These are phyloP conservation scores for Beauveria rudraprayagi DNA, from an alignment of 2,329 filamentous ascomycete genomes.

Conservation along the genomic window DNA sequence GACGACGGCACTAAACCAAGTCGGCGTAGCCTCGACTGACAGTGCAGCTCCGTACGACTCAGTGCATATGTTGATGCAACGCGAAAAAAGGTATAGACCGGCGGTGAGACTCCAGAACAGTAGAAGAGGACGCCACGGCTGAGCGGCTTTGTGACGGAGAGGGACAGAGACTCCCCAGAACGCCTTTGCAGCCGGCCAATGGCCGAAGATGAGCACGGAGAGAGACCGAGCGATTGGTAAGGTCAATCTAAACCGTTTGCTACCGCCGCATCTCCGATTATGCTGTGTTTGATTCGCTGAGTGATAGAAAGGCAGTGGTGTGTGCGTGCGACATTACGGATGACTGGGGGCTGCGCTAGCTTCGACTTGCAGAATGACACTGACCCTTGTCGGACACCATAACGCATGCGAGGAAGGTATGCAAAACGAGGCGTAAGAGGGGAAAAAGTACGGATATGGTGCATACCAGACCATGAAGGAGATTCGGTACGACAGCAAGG, in stretches of 20 bases:
- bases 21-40: conserved; percentile 5
- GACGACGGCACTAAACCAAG: conserved; percentile 1
- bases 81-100: neutral
- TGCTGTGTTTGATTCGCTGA: neutral
- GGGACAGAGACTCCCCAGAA: neutral
- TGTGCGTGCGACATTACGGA: neutral
- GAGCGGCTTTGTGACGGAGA: conserved; percentile 5
- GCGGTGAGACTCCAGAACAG: neutral
- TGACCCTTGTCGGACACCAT: no score
- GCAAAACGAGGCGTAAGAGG: no score
- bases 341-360: neutral
- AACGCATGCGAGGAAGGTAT: no score
- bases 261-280: conserved; percentile 8
- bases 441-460: no score
- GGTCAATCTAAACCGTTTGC: conserved; percentile 4
- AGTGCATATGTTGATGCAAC: neutral
- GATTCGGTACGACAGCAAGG: neutral
- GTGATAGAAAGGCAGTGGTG: neutral
- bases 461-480: no score
- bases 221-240: conserved; percentile 10
- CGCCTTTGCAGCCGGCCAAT: neutral
- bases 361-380: neutral
- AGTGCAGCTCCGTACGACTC: neutral
- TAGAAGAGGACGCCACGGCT: neutral
- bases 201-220: conserved; percentile 2